Percentiles rank a stretch among this genome's conserved stretches.
phyloP scores from a whole-genome alignment of 805 yeast species.

The Jamesozyma hellenica region DNA sequence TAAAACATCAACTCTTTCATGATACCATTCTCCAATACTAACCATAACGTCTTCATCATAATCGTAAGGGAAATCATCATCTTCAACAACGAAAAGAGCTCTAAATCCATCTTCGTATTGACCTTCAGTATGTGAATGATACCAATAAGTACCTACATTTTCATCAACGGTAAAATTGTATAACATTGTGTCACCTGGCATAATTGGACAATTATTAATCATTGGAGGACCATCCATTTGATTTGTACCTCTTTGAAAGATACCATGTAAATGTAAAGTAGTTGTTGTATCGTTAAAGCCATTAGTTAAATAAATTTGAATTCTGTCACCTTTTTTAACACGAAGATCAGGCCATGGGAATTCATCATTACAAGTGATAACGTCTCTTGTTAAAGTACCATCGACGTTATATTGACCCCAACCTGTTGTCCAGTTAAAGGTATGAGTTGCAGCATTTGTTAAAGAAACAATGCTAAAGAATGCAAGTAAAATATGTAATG shows the following conservation, averaged over 20 bases:
- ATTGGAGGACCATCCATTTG: slow-evolving; percentile 88
- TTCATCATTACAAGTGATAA: slow-evolving; percentile 37
- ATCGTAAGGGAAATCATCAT: slow-evolving; percentile 54
- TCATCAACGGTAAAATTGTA: slow-evolving; percentile 80
- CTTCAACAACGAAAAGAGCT: slow-evolving; percentile 68
- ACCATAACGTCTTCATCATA: slow-evolving; percentile 73
- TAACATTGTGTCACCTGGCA: slow-evolving; percentile 61
- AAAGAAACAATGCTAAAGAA: not conserved
- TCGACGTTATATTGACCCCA: slow-evolving; percentile 42
- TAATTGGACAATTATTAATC: slow-evolving; percentile 85
- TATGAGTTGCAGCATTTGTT: slow-evolving; percentile 37
- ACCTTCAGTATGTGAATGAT: slow-evolving; percentile 85
- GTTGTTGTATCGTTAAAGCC: slow-evolving; percentile 61
- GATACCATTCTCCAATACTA: slow-evolving; percentile 83
- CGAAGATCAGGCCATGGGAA: slow-evolving; percentile 84
- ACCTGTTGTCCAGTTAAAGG: slow-evolving; percentile 54
- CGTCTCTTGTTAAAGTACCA: slow-evolving; percentile 32
- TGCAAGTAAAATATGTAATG: not conserved
- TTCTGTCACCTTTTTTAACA: slow-evolving; percentile 70
- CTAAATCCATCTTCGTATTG: slow-evolving; percentile 93
- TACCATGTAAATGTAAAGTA: slow-evolving; percentile 86
- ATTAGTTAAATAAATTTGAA: slow-evolving; percentile 64
- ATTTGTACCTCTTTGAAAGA: slow-evolving; percentile 60
- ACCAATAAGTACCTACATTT: slow-evolving; percentile 92
- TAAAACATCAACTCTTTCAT: slow-evolving; percentile 41